Evolutionary conservation across 2,329 filamentous ascomycete genomes (phyloP).

Genomic region (Phialophora macrospora): DNA sequence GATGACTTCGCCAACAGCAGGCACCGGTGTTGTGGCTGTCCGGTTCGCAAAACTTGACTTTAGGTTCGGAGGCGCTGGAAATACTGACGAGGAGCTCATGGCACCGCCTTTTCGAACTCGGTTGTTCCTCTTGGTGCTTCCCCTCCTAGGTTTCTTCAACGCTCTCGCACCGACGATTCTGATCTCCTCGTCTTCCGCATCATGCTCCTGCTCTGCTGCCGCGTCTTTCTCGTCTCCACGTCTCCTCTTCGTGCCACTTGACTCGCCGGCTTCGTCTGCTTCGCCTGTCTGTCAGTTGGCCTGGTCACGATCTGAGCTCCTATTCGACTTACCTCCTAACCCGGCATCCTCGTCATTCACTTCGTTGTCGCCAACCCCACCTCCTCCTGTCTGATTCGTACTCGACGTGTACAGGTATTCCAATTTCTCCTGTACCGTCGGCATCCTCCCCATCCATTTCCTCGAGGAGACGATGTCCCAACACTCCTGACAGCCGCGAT

Average conservation of each 20-base stretch:
- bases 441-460: background rate
- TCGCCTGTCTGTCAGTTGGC: background rate
- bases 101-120: background rate
- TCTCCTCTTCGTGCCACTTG: background rate
- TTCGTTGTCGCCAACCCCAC: background rate
- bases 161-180: background rate
- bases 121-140: background rate
- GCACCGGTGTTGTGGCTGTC: background rate
- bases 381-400: background rate
- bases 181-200: background rate
- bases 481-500: conserved; percentile 20
- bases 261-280: background rate
- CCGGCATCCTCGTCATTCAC: background rate
- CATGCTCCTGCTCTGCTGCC: background rate
- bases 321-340: background rate
- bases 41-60: background rate
- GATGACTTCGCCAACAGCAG: background rate
- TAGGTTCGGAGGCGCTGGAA: background rate
- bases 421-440: conserved; percentile 1
- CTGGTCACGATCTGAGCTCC: background rate
- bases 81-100: background rate
- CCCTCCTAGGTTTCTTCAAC: background rate
- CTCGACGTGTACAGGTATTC: background rate
- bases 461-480: background rate
- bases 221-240: background rate